phyloP scores from a whole-genome alignment of 306 rosid species.

The Medicago ruthenica region DNA sequence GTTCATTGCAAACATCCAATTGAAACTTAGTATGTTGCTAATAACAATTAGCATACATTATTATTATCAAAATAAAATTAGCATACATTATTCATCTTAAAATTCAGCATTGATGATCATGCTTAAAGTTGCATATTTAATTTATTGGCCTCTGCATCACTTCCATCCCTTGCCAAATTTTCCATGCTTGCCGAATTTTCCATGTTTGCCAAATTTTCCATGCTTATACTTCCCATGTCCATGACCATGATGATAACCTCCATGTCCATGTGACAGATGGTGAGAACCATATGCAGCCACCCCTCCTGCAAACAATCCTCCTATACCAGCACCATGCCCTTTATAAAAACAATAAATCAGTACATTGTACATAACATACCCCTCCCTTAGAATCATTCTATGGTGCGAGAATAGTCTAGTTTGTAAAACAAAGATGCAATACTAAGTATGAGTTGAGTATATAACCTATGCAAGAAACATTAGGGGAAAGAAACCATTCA shows the following conservation, averaged over 20 bases:
- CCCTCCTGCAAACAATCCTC: conserved; percentile 51
- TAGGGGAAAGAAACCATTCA: background rate
- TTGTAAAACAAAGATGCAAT: background rate
- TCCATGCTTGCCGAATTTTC: conserved; percentile 52
- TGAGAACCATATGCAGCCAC: conserved; percentile 55
- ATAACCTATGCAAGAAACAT: background rate
- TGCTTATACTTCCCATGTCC: conserved; percentile 78
- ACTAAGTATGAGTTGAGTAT: background rate
- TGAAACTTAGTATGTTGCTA: conserved; percentile 18
- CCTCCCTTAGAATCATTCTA: no score
- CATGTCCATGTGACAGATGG: conserved; percentile 74
- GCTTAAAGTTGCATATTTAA: conserved; percentile 18
- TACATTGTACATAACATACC: background rate
- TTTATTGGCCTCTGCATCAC: conserved; percentile 42
- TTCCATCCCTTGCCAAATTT: conserved; percentile 59
- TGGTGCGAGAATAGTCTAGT: no score
- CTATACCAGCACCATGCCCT: conserved; percentile 50
- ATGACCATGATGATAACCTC: conserved; percentile 46
- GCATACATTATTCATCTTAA: conserved; percentile 41
- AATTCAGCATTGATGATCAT: conserved; percentile 3
- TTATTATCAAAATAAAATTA: no score
- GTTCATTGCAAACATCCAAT: conserved; percentile 20
- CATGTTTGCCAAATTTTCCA: conserved; percentile 78
- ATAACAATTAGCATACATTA: conserved; percentile 24
- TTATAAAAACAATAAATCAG: background rate